Percentiles rank a stretch among this genome's conserved stretches.
phyloP scores from a whole-genome alignment of 2,329 filamentous ascomycete species.

The Aureobasidium subglaciale region DNA sequence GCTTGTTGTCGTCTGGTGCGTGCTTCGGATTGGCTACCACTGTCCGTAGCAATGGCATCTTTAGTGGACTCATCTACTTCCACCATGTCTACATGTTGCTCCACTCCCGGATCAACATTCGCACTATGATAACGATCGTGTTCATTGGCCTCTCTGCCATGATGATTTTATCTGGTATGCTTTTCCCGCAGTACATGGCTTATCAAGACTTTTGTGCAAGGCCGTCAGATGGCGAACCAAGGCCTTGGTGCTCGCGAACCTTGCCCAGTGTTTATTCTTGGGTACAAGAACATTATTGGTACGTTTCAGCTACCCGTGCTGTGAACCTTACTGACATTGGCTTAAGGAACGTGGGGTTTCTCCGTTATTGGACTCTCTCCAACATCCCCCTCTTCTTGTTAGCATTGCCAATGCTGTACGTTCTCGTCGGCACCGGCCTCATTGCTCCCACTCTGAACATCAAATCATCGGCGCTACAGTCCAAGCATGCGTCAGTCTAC shows the following conservation, averaged over 20 bases:
- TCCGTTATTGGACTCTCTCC: constrained; percentile 81
- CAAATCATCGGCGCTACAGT: background rate
- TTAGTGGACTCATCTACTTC: constrained; percentile 72
- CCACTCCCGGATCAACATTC: background rate
- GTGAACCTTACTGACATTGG: background rate
- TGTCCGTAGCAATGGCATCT: constrained; percentile 77
- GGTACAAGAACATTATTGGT: constrained; percentile 90
- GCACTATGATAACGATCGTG: constrained; percentile 23
- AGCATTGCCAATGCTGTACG: constrained; percentile 65
- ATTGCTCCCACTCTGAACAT: background rate
- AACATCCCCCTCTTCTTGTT: constrained; percentile 86
- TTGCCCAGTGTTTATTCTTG: constrained; percentile 85
- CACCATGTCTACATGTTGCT: constrained; percentile 32
- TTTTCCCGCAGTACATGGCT: constrained; percentile 67
- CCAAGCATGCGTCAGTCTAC: background rate
- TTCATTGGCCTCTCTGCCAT: constrained; percentile 58
- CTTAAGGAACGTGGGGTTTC: constrained; percentile 76
- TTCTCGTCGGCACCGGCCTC: constrained; percentile 57
- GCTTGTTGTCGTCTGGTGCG: constrained; percentile 21
- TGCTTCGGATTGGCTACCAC: constrained; percentile 64
- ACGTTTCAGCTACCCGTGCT: constrained; percentile 18
- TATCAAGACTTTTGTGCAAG: constrained; percentile 62
- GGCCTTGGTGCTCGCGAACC: constrained; percentile 68
- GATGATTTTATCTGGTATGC: constrained; percentile 58
- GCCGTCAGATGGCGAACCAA: constrained; percentile 25